Conservation (phyloP, 768 basidiomycete genomes). For the Kwoniella bestiolae region DNA sequence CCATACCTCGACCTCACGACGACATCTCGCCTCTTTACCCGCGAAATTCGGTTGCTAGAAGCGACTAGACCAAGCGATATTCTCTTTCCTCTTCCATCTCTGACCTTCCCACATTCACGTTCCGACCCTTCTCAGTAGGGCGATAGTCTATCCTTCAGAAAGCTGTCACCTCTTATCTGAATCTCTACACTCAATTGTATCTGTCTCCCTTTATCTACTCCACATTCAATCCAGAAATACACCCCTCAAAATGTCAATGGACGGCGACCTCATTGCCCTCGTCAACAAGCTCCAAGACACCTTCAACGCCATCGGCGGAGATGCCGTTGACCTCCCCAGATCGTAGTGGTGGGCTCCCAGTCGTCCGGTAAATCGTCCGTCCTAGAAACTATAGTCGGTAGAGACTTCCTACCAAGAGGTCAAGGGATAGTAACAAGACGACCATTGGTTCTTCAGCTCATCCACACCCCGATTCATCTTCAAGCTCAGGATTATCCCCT, state of each 20-base stretch:
- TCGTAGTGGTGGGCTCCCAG: slow-evolving; percentile 79
- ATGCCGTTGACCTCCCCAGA: slow-evolving; percentile 61
- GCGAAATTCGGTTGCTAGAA: no score
- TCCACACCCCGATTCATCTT: slow-evolving; percentile 72
- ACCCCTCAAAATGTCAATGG: slow-evolving; percentile 66
- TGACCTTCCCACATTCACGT: slow-evolving; percentile 3
- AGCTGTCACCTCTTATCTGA: no score
- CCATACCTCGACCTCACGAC: no score
- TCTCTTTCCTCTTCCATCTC: slow-evolving; percentile 8
- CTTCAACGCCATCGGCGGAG: slow-evolving; percentile 59
- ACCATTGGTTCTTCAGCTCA: slow-evolving; percentile 91
- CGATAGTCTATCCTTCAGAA: no score
- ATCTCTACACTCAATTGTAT: not conserved
- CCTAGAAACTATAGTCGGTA: slow-evolving; percentile 94
- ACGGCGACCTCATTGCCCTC: slow-evolving; percentile 88
- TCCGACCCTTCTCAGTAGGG: no score
- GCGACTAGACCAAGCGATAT: no score
- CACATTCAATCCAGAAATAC: not conserved
- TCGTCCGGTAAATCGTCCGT: slow-evolving; percentile 85
- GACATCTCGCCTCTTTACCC: no score
- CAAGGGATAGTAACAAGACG: slow-evolving; percentile 95
- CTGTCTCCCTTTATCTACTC: not conserved
- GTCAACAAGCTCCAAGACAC: slow-evolving; percentile 85
- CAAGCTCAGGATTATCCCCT: slow-evolving; percentile 13
- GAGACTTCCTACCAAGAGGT: slow-evolving; percentile 64